phyloP scores from a whole-genome alignment of 768 basidiomycete genomes.

The Lyophyllum semitale region DNA sequence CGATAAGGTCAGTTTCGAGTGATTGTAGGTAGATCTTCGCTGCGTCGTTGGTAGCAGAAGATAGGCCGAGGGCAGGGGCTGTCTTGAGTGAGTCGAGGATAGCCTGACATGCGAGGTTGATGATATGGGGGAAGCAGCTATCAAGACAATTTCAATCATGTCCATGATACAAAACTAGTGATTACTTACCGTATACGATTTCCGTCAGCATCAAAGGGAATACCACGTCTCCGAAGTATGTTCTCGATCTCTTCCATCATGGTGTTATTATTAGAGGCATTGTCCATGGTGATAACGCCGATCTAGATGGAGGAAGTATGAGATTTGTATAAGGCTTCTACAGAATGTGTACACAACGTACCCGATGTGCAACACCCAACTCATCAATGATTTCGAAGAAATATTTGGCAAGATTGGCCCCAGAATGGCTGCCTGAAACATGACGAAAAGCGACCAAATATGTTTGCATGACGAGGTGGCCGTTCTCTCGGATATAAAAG shows the following conservation, averaged over 20 bases:
- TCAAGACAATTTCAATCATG: background rate
- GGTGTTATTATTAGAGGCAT: conserved; percentile 36
- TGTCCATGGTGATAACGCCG: conserved; percentile 33
- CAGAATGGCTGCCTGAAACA: conserved; percentile 30
- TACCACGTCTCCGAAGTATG: conserved; percentile 1
- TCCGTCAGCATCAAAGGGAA: conserved; percentile 20
- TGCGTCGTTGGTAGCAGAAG: background rate
- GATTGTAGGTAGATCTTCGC: conserved; percentile 16
- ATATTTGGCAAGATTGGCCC: conserved; percentile 24
- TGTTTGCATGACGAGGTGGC: conserved; percentile 21
- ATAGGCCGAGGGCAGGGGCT: conserved; percentile 9
- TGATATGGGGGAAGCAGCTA: conserved; percentile 29
- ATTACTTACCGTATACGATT: conserved; percentile 11
- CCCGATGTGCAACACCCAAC: conserved; percentile 19
- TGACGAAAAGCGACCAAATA: conserved; percentile 31
- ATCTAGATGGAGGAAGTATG: conserved; percentile 12
- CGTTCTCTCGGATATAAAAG: conserved; percentile 20
- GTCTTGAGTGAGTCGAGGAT: conserved; percentile 15
- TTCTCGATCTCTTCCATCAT: conserved; percentile 26
- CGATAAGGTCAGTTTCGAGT: conserved; percentile 27
- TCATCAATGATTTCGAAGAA: conserved; percentile 27
- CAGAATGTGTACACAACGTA: conserved; percentile 6
- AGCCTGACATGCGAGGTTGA: conserved; percentile 26
- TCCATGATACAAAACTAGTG: background rate
- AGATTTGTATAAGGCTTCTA: background rate